Evolutionary conservation across 1,284 basidiomycete species (phyloP).

Genomic region (Ceratobasidium papillatum): DNA sequence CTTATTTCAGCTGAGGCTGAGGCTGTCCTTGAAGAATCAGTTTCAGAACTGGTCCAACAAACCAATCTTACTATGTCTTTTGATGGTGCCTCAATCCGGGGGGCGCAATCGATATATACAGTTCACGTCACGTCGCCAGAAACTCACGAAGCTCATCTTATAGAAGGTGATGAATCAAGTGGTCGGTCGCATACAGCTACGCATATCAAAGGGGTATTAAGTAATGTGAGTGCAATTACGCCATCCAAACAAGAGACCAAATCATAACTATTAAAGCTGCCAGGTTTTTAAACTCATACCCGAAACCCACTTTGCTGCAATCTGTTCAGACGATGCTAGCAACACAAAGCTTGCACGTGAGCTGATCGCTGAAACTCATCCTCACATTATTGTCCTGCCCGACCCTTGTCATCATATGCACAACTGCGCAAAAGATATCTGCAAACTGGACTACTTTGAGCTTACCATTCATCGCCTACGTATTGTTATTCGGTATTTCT

Average conservation of each 20-base stretch:
- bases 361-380: conserved; percentile 45
- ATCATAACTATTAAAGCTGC: no score
- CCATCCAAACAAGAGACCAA: no score
- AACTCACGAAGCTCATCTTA: conserved; percentile 42
- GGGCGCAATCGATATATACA: conserved; percentile 42
- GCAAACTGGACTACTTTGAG: conserved; percentile 41
- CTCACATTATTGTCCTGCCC: conserved; percentile 49
- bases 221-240: neutral
- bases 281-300: no score
- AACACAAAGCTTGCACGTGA: conserved; percentile 49
- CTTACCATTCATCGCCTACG: conserved; percentile 45
- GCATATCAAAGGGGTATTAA: conserved; percentile 4
- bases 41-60: neutral
- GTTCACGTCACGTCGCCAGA: conserved; percentile 47
- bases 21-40: neutral
- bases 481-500: conserved; percentile 47
- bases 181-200: conserved; percentile 16
- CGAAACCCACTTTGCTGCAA: conserved; percentile 46
- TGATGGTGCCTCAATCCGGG: conserved; percentile 9
- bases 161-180: conserved; percentile 45
- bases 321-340: conserved; percentile 52
- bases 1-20: conserved; percentile 13
- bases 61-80: conserved; percentile 16
- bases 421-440: conserved; percentile 51
- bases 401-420: conserved; percentile 52